Evolutionary conservation across 2,329 filamentous ascomycete genomes (phyloP), one percentile per base, ranked within the genome.

Genomic region (Dactylellina leptospora): DNA sequence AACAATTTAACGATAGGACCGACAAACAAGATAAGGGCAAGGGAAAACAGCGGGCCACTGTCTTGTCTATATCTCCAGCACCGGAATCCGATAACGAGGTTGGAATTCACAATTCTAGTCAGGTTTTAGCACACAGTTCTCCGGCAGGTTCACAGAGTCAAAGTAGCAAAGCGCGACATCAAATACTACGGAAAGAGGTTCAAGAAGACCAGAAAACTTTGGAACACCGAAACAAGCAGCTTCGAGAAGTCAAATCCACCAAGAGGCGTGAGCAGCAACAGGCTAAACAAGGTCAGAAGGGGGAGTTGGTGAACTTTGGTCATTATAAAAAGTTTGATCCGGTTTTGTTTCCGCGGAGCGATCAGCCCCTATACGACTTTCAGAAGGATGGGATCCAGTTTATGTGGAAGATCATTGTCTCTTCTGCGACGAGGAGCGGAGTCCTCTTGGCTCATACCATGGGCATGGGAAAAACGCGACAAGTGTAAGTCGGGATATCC

Each of bases 381-480:
- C 93, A 97, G 77, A 83, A 96, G 48, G 83, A 86, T 0, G 93
- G 93, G 0, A 86, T 96, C 18, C 88, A 88, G 9, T 96, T 96
- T 79, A 85, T 97, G 82, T 97, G 93, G 92, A 88, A 92, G 75
- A 89, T 93, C 74, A 82, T 96, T 45, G 85, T 93, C 0, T 56
- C 72, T 27, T 48, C 55, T 1, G 55, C 66, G 4, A 61, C 69
- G 38, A 61, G 69, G 22, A 71, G 59, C 28, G 76, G 76, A 16
- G 76, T 73, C 8, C 61, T 77, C 11, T 56, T 77, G 36, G 76
- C 76, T 0, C 76, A 77, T 60, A 77, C 90, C 0, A 96, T 96
- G 92, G 93, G 93, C 1, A 81, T 96, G 1, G 92, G 92, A 13
- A 97, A 96, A 81, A 96, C 92, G 0, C 92, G 96, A 88, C 92